These are phyloP conservation scores for Hyaloscypha bicolor DNA, from an alignment of 495 filamentous ascomycete genomes.

Conservation along the genomic window DNA sequence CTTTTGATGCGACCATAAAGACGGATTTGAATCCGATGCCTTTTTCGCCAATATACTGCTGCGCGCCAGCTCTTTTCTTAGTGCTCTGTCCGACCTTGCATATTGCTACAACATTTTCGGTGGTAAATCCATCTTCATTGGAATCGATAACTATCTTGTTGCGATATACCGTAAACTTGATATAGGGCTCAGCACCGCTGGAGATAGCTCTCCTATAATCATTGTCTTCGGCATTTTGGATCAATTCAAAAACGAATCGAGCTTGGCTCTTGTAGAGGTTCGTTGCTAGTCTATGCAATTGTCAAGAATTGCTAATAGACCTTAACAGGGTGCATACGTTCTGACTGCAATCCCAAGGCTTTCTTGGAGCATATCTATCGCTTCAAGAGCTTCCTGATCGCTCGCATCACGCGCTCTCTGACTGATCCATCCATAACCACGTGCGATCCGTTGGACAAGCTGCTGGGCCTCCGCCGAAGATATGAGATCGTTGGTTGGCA, in stretches of 20 bases:
- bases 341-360: too few species aligned
- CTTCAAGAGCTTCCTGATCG: too few species aligned
- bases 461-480: too few species aligned
- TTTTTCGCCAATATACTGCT: constrained; percentile 47
- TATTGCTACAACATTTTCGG: constrained; percentile 41
- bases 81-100: constrained; percentile 39
- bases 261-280: constrained; percentile 41
- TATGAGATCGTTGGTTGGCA: too few species aligned
- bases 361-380: too few species aligned
- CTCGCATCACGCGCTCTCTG: too few species aligned
- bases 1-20: constrained; percentile 45
- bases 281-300: constrained; percentile 14
- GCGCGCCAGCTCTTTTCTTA: constrained; percentile 32
- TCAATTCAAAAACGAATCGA: constrained; percentile 44
- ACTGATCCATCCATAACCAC: too few species aligned
- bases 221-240: constrained; percentile 51
- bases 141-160: constrained; percentile 36
- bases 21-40: constrained; percentile 53
- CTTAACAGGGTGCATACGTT: too few species aligned
- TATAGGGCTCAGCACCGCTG: constrained; percentile 21
- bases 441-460: too few species aligned
- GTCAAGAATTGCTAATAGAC: too few species aligned
- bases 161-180: constrained; percentile 33
- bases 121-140: constrained; percentile 47
- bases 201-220: constrained; percentile 23